Conservation (phyloP, 2,329 filamentous ascomycete genomes). For the Lomentospora prolificans region DNA sequence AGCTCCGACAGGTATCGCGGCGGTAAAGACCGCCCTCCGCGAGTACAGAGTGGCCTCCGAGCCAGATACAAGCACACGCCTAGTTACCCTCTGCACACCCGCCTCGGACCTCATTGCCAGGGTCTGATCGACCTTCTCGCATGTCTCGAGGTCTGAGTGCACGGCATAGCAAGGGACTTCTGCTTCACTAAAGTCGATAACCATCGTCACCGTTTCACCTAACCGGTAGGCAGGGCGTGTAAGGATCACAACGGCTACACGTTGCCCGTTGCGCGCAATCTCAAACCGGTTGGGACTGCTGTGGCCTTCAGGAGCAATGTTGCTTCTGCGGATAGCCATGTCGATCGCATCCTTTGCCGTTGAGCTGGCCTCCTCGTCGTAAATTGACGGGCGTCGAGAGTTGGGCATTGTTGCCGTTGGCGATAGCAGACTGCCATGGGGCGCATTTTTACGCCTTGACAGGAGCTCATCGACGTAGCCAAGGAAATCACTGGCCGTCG, state of each 20-base stretch:
- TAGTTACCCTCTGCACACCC: constrained; percentile 78
- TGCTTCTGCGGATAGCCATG: constrained; percentile 78
- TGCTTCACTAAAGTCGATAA: constrained; percentile 71
- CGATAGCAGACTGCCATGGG: constrained; percentile 55
- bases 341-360: constrained; percentile 81
- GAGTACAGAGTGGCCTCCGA: constrained; percentile 80
- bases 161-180: constrained; percentile 79
- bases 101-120: constrained; percentile 77
- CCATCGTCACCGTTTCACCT: constrained; percentile 76
- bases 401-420: constrained; percentile 49
- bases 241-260: constrained; percentile 84
- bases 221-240: constrained; percentile 81
- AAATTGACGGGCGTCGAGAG: constrained; percentile 43
- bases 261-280: constrained; percentile 82
- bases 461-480: constrained; percentile 69
- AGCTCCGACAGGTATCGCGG: constrained; percentile 71
- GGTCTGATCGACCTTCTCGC: constrained; percentile 69
- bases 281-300: constrained; percentile 90
- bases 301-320: constrained; percentile 54
- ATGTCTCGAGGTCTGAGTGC: constrained; percentile 74
- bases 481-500: constrained; percentile 54
- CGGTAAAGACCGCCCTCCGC: constrained; percentile 66
- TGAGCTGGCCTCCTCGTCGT: constrained; percentile 39
- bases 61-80: constrained; percentile 66
- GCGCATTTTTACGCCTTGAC: constrained; percentile 43